Evolutionary conservation across 768 basidiomycete species (phyloP), one percentile per base, ranked within the genome.

Genomic region (Leccinum subtestaceum): DNA sequence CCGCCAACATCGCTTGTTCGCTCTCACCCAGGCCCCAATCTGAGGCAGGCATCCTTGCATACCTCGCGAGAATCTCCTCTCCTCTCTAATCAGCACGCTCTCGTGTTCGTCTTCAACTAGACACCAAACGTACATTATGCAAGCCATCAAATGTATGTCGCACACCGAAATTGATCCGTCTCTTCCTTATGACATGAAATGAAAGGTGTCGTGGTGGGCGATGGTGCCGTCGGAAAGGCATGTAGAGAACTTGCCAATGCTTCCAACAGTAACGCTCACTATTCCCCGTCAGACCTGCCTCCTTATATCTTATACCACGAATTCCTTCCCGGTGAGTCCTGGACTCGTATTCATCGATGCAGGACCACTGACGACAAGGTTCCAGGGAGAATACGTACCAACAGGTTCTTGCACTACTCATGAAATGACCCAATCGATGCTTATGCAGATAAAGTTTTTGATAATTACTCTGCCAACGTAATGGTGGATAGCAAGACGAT

Each of bases 401-500:
- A 96, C 92, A 75, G 92, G 92, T 92, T 73, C 64, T 78, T 58
- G 57, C 38, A 27, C 40, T 53, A 31, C 40, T 58, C 60, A 23
- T 56, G 13, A 25, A 25, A 53, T 55, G 19, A 21, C 12, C 43
- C 45, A 25, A 53, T 32, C 51, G 25, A 57, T 61, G 27, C 64
- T 66, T 17, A 66, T 52, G 55, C 32, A 58, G 34, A 48, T 52
- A 53, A 72, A 89, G 97, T 99, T 43, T 99, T 98, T 74, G 97
- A 98, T 79, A 98, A 98, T 79, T 98, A 97, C 72, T 95, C 93
- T 56, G 95, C 94, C 60, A 96, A 95, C 76, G 95, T 99, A 56
- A 94, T 98, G 88, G 97, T 99, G 50, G 97, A 99, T 68, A 93
- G 94, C 66, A 95, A 96, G 81, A 97, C 97, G 54, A 95, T 98